These are phyloP conservation scores for Penicillium flavigenum DNA, from an alignment of 495 filamentous ascomycete genomes.

Conservation along the genomic window DNA sequence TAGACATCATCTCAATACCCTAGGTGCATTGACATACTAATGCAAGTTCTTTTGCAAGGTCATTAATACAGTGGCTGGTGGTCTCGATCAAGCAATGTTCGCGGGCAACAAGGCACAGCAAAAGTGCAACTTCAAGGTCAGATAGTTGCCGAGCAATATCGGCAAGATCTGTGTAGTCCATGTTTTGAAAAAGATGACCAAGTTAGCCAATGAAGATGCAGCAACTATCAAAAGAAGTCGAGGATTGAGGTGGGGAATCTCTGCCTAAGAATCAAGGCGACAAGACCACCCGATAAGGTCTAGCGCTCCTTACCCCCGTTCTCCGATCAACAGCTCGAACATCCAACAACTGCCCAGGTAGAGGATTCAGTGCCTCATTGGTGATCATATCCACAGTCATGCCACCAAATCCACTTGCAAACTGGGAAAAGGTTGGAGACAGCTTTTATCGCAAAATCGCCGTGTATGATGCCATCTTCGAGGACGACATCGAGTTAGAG, in stretches of 20 bases:
- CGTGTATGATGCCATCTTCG: slow-evolving; percentile 89
- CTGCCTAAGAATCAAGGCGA: slow-evolving; percentile 11
- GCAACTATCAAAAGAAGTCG: neutral
- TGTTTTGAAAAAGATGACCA: slow-evolving; percentile 25
- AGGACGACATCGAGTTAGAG: slow-evolving; percentile 88
- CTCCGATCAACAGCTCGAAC: slow-evolving; percentile 21
- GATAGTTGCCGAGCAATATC: slow-evolving; percentile 70
- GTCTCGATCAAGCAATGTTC: slow-evolving; percentile 89
- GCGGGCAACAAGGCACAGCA: slow-evolving; percentile 73
- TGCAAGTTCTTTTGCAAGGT: slow-evolving; percentile 68
- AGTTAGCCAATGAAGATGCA: slow-evolving; percentile 6
- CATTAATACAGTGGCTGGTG: slow-evolving; percentile 57
- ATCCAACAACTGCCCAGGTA: neutral
- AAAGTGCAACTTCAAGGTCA: slow-evolving; percentile 83
- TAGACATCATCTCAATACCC: slow-evolving; percentile 6
- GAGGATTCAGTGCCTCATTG: slow-evolving; percentile 14
- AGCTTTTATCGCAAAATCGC: slow-evolving; percentile 91
- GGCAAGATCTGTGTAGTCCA: slow-evolving; percentile 61
- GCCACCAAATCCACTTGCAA: slow-evolving; percentile 69
- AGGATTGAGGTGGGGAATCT: slow-evolving; percentile 6
- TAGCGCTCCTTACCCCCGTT: slow-evolving; percentile 19
- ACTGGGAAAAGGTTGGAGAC: slow-evolving; percentile 90
- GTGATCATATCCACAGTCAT: slow-evolving; percentile 25
- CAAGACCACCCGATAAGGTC: slow-evolving; percentile 12
- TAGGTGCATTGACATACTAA: slow-evolving; percentile 48